Percentiles rank a stretch among this genome's conserved stretches.
Evolutionary conservation across 768 basidiomycete genomes (phyloP).

Genomic region (Nevesoporus exiguus): DNA sequence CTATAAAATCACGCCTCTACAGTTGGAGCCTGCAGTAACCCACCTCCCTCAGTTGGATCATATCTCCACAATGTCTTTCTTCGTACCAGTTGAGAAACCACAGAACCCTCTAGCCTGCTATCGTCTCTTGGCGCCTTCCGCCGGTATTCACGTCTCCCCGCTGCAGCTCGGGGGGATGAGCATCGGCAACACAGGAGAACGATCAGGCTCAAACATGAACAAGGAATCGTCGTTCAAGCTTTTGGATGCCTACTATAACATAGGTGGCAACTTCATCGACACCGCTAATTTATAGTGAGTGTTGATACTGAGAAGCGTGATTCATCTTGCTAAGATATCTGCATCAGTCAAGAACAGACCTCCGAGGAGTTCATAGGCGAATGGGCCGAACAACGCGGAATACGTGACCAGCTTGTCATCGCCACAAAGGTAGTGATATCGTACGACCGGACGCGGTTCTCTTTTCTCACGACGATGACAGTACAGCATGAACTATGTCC

Average conservation of each 20-base stretch:
- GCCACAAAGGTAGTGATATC: conserved; percentile 38
- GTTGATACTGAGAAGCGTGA: no score
- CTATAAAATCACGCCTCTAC: not conserved
- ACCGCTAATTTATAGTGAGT: no score
- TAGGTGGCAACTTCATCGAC: no score
- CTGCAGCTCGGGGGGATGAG: conserved; percentile 32
- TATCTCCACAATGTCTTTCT: conserved; percentile 1
- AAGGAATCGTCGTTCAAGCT: no score
- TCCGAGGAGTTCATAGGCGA: conserved; percentile 51
- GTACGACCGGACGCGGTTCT: not conserved
- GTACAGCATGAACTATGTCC: conserved; percentile 17
- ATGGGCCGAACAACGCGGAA: conserved; percentile 41
- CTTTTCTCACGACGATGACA: not conserved
- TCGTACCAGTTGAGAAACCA: conserved; percentile 14
- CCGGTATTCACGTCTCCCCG: conserved; percentile 46
- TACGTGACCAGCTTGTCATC: conserved; percentile 44
- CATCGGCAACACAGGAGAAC: no score
- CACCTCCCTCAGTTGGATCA: not conserved
- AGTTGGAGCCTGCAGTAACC: not conserved
- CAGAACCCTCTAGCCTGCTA: no score
- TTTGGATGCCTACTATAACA: no score
- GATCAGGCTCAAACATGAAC: no score
- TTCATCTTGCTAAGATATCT: not conserved
- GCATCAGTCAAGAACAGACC: conserved; percentile 46
- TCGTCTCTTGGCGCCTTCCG: no score